A percentile compares a stretch with the other conserved stretches of the same genome.
These are phyloP conservation scores for Diddensiella transvaalensis DNA, from an alignment of 805 yeast genomes.

Conservation along the genomic window DNA sequence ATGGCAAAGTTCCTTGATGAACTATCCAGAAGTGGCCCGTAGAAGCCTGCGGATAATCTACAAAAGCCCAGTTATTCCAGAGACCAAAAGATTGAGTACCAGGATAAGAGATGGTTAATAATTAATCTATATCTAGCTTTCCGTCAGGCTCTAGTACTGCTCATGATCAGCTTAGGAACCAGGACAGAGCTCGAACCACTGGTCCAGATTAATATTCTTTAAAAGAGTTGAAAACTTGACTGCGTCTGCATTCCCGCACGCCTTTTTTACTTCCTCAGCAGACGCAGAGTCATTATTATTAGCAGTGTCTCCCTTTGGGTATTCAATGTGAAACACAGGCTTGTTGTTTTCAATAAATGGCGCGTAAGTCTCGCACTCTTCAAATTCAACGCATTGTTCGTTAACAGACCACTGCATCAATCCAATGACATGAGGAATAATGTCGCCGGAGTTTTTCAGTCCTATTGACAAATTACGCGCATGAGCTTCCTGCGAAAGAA, in stretches of 20 bases:
- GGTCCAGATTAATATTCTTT: slow-evolving; percentile 29
- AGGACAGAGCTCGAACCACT: slow-evolving; percentile 22
- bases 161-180: background rate
- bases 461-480: slow-evolving; percentile 26
- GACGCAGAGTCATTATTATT: slow-evolving; percentile 13
- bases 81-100: no score
- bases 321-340: slow-evolving; percentile 31
- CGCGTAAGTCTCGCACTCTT: slow-evolving; percentile 26
- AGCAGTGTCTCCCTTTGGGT: slow-evolving; percentile 27
- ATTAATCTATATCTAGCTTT: no score
- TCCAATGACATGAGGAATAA: slow-evolving; percentile 24
- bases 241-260: slow-evolving; percentile 5
- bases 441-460: slow-evolving; percentile 29
- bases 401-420: slow-evolving; percentile 30
- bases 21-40: no score
- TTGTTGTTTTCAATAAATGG: slow-evolving; percentile 22
- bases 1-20: no score
- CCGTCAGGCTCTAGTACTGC: no score
- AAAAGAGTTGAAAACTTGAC: slow-evolving; percentile 26
- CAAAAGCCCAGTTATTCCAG: no score
- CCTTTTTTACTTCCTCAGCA: slow-evolving; percentile 12
- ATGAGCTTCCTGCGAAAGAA: slow-evolving; percentile 26
- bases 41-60: no score
- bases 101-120: no score
- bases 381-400: slow-evolving; percentile 32